phyloP scores from a whole-genome alignment of 2,329 filamentous ascomycete genomes.

The Epichloe scottii region DNA sequence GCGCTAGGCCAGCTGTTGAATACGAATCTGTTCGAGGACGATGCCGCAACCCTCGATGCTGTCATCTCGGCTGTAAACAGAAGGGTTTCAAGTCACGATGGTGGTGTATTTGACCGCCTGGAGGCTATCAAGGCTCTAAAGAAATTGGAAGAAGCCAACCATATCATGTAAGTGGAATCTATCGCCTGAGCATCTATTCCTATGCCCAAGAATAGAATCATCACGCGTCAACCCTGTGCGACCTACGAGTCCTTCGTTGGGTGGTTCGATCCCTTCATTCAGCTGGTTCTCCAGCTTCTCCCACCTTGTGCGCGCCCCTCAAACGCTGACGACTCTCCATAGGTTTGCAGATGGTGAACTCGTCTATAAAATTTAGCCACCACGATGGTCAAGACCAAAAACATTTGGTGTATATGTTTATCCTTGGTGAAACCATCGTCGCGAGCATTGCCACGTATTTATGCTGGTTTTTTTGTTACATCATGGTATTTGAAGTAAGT shows the following conservation, averaged over 20 bases:
- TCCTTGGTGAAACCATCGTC: background rate
- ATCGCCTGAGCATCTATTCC: background rate
- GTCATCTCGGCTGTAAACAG: conserved; percentile 72
- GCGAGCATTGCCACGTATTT: background rate
- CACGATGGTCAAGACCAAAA: background rate
- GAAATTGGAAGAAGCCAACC: conserved; percentile 70
- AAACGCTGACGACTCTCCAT: conserved; percentile 10
- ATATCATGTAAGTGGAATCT: conserved; percentile 67
- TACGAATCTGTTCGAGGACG: conserved; percentile 73
- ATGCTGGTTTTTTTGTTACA: background rate
- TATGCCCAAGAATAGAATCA: background rate
- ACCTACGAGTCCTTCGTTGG: background rate
- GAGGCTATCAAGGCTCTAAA: conserved; percentile 70
- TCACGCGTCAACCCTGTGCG: background rate
- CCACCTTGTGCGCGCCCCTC: background rate
- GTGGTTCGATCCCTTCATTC: background rate
- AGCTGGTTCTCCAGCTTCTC: background rate
- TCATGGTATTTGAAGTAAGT: background rate
- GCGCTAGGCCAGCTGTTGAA: conserved; percentile 75
- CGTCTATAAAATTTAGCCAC: conserved; percentile 53
- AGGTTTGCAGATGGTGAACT: conserved; percentile 50
- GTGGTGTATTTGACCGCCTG: conserved; percentile 50
- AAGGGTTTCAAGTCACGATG: conserved; percentile 40
- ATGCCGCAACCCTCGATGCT: conserved; percentile 62
- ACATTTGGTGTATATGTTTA: background rate